Evolutionary conservation across 106 monocot species (phyloP), one percentile per base, ranked within the genome.

Genomic region (Dioscorea alata): DNA sequence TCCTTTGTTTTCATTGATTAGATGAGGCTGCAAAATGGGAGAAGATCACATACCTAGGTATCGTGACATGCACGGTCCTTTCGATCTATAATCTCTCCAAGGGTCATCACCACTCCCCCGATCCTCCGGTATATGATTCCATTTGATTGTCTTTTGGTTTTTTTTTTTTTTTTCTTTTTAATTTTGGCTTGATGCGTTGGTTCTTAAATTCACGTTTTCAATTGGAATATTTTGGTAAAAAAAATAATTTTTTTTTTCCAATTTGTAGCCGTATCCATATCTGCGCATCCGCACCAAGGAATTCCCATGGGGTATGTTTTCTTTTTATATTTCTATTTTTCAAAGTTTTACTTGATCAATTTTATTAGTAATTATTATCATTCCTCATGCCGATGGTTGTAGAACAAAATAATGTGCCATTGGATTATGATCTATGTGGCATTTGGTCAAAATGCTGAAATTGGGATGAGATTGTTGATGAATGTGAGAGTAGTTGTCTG

Each of bases 211-310:
- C 19, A 56, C 18, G 13, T 16, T 56, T 56, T 56, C 16, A 0
- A 56, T 13, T 59, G 19, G 6, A 12, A 6, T 59, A 12, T 0
- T 22, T 4, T 7, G n/a, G 58, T 18, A 2, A 59, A 23, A 59
- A 22, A 22, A 22, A 22, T 22, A 10, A n/a, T 64, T 0, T 33
- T 64, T 24, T 15, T 3, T 35, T 49, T 0, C 20, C 12, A 13
- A 34, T 35, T 13, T 31, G 61, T 69, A 76, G 76, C 69, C 76
- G 15, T 76, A 76, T 25, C 32, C 63, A 23, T 76, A 69, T 64
- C 63, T 76, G 22, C 76, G 63, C 51, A 63, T 76, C 25, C 76
- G 76, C 61, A 76, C 69, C 63, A 76, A 76, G 63, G 76, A 76
- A 51, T 76, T 76, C 62, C 76, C 76, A 20, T 76, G 76, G 76